A percentile compares a stretch with the other conserved stretches of the same genome.
phyloP scores from a whole-genome alignment of 768 basidiomycete genomes.

The Myochromella boudieri region DNA sequence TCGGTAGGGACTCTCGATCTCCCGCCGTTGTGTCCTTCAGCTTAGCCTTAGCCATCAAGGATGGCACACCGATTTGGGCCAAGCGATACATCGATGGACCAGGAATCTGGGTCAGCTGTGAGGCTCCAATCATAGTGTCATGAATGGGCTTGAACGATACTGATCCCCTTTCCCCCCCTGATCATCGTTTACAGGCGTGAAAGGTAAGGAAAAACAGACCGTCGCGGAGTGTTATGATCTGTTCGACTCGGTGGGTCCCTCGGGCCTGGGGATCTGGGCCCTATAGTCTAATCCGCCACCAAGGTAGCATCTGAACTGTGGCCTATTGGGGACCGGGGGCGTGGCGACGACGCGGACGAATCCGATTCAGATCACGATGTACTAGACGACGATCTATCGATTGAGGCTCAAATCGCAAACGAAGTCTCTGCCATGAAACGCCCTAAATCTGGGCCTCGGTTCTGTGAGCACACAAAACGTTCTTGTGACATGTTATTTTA shows the following conservation, averaged over 20 bases:
- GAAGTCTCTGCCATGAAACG: conserved; percentile 73
- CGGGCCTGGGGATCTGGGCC: neutral
- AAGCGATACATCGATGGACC: conserved; percentile 74
- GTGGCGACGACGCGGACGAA: conserved; percentile 23
- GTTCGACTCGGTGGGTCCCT: conserved; percentile 64
- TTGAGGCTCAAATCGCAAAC: conserved; percentile 71
- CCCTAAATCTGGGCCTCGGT: conserved; percentile 60
- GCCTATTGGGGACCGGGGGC: conserved; percentile 41
- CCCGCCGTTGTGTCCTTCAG: conserved; percentile 1
- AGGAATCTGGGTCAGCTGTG: conserved; percentile 82
- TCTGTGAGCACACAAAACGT: conserved; percentile 49
- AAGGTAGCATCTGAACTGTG: conserved; percentile 75
- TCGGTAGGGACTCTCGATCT: conserved; percentile 35
- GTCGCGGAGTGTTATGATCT: conserved; percentile 77
- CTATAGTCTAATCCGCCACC: neutral
- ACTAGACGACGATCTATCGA: conserved; percentile 40
- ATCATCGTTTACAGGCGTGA: conserved; percentile 58
- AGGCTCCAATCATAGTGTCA: too few species aligned
- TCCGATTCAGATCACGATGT: conserved; percentile 36
- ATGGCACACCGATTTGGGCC: conserved; percentile 66
- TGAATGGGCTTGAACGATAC: neutral
- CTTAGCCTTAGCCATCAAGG: conserved; percentile 36
- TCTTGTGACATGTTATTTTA: neutral
- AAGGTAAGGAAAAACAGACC: conserved; percentile 79
- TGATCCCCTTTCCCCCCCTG: too few species aligned